Base-by-base conservation (phyloP, 441 rosid genomes). In the Geranium incanum region DNA sequence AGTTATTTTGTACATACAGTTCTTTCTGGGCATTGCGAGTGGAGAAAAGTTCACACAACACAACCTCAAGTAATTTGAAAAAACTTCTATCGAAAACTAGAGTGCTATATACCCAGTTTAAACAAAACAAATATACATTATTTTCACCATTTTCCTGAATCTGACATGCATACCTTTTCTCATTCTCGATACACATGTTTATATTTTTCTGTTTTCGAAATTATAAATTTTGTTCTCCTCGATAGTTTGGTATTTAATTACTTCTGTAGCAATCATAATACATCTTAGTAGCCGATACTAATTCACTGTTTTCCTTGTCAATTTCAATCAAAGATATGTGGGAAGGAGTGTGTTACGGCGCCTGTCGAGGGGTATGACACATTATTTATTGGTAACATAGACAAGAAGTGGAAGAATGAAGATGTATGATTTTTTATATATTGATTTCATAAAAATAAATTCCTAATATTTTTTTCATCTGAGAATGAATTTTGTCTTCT, bases 291-390 rank as follows among this genome's bases (percentile, higher is more conserved):
- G 6, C 5, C 21, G 15, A 15, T 57, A 57, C 23, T 43, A 39
- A 21, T 5, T 68, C 33, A 11, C 36, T 33, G 41, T 33, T 36
- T 38, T 38, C 37, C 19, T 43, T 28, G 63, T 41, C 5, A 43
- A 23, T 23, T 6, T 12, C 57, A 66, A 41, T 36, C 21, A 48
- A 66, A 80, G 83, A 77, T 80, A 43, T 72, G 75, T 65, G 83
- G 83, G 48, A 80, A 80, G 76, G 75, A 70, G 72, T 80, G 83
- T 72, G 4, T 72, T 66, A 67, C 77, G 36, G 72, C 72, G 19
- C 77, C 75, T 45, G 83, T 77, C 43, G 83, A 77, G 71, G 83
- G 78, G 65, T 77, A 77, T 68, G 83, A 77, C 73, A 80, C 83
- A 33, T 70, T 80, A 57, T 80, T 69, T 68, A 78, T 80, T 28